Base-by-base conservation (phyloP, 1,284 basidiomycete species). In the Trametes hirsuta region DNA sequence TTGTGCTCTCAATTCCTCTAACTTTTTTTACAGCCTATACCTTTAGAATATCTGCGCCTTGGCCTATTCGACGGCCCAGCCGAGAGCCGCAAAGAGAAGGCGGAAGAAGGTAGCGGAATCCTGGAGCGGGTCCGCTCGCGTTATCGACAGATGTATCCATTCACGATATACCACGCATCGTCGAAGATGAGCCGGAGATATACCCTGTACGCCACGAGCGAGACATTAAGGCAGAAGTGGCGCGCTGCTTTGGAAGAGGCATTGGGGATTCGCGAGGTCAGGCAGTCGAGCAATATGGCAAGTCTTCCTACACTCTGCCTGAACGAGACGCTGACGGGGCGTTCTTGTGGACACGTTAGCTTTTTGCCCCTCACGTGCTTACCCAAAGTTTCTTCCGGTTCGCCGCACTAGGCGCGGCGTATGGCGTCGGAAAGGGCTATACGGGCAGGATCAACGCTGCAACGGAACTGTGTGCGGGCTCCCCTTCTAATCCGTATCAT, bases 271-370 rank as follows among this genome's bases (percentile, higher is more conserved):
- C 78, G 88, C 63, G 80, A 81, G 63, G 85, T 79, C 10, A 74
- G 83, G 53, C 84, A 85, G 62, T 91, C 92, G 55, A 81, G 79
- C 18, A 93, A 91, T 66, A 86, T 85, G 85, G 90, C 90, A 67
- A 8, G 77, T 46, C 18, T 10, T 11, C 69, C 4, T 45, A 42
- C 15, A 35, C 30, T 36, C 18, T 8, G n/a, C 22, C 9, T 8
- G 9, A 55, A 22, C 24, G 35, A 18, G 40, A 12, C 11, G 39
- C 39, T 6, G 21, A 10, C 24, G 36, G 41, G 34, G 2, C 1
- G 11, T 18, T 21, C 10, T 44, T 5, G 30, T 21, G 1, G 3
- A 36, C 3, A 6, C 18, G 3, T 1, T 25, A 54, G 91, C 87
- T 81, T 79, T 91, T 90, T 63, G 84, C 84, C 22, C 79, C 84